phyloP scores from a whole-genome alignment of 768 basidiomycete genomes.

The Gymnopilus junonius region DNA sequence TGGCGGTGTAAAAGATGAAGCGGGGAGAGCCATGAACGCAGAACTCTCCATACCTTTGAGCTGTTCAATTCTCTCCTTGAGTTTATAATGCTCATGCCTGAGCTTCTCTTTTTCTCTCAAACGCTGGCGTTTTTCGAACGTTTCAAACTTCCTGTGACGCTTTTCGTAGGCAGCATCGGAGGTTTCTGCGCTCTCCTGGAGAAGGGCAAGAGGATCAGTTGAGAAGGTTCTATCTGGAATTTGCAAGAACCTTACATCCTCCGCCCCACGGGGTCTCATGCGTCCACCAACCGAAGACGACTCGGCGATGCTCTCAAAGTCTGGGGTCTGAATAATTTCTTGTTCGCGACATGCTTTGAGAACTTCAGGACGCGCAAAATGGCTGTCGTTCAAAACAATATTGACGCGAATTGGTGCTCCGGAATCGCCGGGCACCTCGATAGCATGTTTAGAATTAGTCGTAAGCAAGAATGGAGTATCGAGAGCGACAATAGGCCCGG shows the following conservation, averaged over 20 bases:
- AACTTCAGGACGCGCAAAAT: slow-evolving; percentile 81
- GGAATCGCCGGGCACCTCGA: slow-evolving; percentile 40
- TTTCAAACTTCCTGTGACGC: slow-evolving; percentile 86
- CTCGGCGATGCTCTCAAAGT: slow-evolving; percentile 54
- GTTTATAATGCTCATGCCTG: slow-evolving; percentile 89
- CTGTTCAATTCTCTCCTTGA: slow-evolving; percentile 88
- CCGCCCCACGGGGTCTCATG: slow-evolving; percentile 68
- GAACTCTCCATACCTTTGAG: slow-evolving; percentile 72
- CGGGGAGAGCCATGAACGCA: slow-evolving; percentile 68
- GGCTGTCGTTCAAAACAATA: slow-evolving; percentile 64
- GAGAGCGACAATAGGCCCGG: slow-evolving; percentile 70
- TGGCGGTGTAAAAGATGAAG: slow-evolving; percentile 57
- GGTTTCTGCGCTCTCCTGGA: slow-evolving; percentile 63
- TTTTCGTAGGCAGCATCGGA: slow-evolving; percentile 83
- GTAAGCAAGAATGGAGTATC: slow-evolving; percentile 72
- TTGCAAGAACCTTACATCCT: slow-evolving; percentile 61
- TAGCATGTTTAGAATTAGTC: slow-evolving; percentile 62
- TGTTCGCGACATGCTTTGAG: slow-evolving; percentile 73
- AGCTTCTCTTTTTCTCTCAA: slow-evolving; percentile 91
- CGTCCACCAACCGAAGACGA: slow-evolving; percentile 63
- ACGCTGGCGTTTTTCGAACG: slow-evolving; percentile 83
- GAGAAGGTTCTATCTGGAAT: slow-evolving; percentile 5
- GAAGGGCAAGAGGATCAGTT: slow-evolving; percentile 13
- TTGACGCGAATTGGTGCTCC: slow-evolving; percentile 50
- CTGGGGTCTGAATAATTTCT: slow-evolving; percentile 77